Evolutionary conservation across 805 yeast genomes (phyloP).

Genomic region (Hanseniaspora meyeri): DNA sequence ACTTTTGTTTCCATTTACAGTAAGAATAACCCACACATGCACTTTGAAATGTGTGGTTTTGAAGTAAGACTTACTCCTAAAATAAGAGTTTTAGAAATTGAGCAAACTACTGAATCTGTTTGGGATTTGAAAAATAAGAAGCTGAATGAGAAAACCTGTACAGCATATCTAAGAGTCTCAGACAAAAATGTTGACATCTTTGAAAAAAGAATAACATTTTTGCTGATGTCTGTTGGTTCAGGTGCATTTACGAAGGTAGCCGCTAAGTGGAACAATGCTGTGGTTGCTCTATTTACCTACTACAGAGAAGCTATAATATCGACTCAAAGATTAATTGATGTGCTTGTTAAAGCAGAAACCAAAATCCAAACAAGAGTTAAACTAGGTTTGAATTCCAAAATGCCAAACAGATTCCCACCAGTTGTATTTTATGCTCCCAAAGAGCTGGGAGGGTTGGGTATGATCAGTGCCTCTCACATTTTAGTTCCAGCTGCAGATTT

Average conservation of each 20-base stretch:
- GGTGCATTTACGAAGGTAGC: conserved; percentile 91
- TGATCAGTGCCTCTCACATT: conserved; percentile 94
- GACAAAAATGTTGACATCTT: conserved; percentile 68
- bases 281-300: conserved; percentile 75
- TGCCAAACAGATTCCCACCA: conserved; percentile 98
- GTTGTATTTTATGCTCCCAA: conserved; percentile 97
- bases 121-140: conserved; percentile 71
- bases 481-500: conserved; percentile 87
- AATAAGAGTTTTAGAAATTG: conserved; percentile 40
- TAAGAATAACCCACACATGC: conserved; percentile 73
- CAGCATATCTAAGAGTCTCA: conserved; percentile 74
- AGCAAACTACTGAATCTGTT: conserved; percentile 62
- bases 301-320: conserved; percentile 86
- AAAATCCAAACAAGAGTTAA: conserved; percentile 88
- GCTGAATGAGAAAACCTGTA: conserved; percentile 77
- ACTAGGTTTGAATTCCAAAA: conserved; percentile 88
- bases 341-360: conserved; percentile 81
- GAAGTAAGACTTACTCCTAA: conserved; percentile 83
- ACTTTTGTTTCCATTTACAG: conserved; percentile 82
- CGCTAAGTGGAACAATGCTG: conserved; percentile 88
- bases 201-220: conserved; percentile 72
- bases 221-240: conserved; percentile 89
- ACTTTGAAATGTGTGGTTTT: conserved; percentile 89
- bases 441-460: conserved; percentile 93
- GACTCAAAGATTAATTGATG: conserved; percentile 65